These are phyloP conservation scores for Kitagawia praeruptora DNA, from an alignment of 129 eudicot species.

Conservation along the genomic window DNA sequence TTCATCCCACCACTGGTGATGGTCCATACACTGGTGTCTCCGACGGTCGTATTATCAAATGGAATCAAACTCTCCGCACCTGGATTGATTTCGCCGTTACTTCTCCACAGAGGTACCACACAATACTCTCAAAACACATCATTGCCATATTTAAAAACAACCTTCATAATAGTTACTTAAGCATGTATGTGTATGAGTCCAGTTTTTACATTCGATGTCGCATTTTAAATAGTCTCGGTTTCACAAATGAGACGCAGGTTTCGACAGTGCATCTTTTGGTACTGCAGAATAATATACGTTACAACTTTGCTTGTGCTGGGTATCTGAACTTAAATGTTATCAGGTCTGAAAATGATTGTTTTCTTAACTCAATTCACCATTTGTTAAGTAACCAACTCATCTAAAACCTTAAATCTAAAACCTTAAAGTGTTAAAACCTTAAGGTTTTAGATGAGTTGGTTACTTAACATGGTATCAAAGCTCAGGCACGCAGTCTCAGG, in stretches of 20 bases:
- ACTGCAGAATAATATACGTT: neutral
- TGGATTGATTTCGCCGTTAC: conserved; percentile 61
- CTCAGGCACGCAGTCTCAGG: no score
- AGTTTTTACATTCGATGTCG: neutral
- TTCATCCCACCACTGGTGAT: conserved; percentile 28
- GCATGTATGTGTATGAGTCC: neutral
- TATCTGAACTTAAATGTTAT: neutral
- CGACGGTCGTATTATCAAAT: conserved; percentile 57
- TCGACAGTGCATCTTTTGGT: neutral
- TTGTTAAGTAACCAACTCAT: no score
- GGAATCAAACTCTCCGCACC: conserved; percentile 33
- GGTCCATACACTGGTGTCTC: conserved; percentile 70
- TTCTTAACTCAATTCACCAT: neutral
- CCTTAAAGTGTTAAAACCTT: no score
- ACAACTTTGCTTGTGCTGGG: neutral
- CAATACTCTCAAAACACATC: neutral
- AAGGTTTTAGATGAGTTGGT: no score
- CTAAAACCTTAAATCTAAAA: no score
- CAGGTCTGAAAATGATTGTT: no score
- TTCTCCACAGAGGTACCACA: conserved; percentile 38
- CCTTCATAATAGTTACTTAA: neutral
- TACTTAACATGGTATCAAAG: no score
- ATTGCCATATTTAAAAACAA: neutral
- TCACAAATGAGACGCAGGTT: neutral
- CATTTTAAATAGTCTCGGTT: neutral